A percentile compares a stretch with the other conserved stretches of the same genome.
phyloP scores from a whole-genome alignment of 306 rosid genomes.

The Oemleria cerasiformis region DNA sequence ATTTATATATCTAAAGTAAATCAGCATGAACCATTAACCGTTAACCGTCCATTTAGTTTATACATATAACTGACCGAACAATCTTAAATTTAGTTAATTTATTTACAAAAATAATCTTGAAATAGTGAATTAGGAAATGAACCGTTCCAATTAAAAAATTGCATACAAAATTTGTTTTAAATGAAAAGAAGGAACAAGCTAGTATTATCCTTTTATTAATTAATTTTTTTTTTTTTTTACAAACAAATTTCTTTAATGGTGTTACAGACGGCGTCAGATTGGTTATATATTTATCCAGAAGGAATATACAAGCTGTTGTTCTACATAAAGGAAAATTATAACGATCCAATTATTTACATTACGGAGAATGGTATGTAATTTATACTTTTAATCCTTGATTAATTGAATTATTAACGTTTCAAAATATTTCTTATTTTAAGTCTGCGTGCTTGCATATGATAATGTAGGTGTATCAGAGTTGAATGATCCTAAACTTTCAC shows the following conservation, averaged over 20 bases:
- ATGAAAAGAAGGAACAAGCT: too few relatives aligned
- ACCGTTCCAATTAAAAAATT: too few relatives aligned
- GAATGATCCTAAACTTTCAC: neutral
- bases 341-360: conserved; percentile 27
- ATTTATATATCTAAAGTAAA: too few relatives aligned
- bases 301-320: conserved; percentile 16
- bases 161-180: too few relatives aligned
- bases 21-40: too few relatives aligned
- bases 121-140: too few relatives aligned
- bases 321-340: neutral
- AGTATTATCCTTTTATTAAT: too few relatives aligned
- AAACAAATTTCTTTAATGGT: neutral
- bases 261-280: neutral
- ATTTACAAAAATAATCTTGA: too few relatives aligned
- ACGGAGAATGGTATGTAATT: conserved; percentile 46
- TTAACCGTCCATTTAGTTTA: too few relatives aligned
- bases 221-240: neutral
- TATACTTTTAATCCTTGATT: neutral
- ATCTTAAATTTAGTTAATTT: too few relatives aligned
- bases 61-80: too few relatives aligned
- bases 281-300: conserved; percentile 15
- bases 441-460: neutral
- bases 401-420: neutral
- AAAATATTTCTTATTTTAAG: too few relatives aligned
- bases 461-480: conserved; percentile 35